Base-by-base conservation (phyloP, 2,329 filamentous ascomycete genomes). In the Monilinia laxa region DNA sequence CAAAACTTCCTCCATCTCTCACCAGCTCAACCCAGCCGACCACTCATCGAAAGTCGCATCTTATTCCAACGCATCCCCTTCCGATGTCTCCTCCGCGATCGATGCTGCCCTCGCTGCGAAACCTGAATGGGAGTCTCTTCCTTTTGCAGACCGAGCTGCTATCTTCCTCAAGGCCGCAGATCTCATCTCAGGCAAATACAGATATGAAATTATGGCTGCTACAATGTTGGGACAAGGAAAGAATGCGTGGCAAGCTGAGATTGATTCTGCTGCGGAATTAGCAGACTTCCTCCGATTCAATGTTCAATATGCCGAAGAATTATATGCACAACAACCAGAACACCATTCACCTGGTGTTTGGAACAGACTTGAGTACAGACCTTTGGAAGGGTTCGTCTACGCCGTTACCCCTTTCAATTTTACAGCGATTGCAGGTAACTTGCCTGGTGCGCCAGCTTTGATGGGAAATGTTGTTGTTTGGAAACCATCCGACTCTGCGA, bases 201-300 rank as follows among this genome's bases (percentile, higher is more conserved):
- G 95, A 76, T 97, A 97, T 80, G 92, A 97, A 67, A 86, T 98
- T 73, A 96, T 98, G 91, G 94, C 95, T 12, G 87, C 92, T 54
- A 97, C 94, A 14, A 97, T 98, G 87, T 83, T 97, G 51, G 94
- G 94, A 69, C 94, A 98, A 80, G 94, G 95, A 75, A 98, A 98
- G 86, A 98, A 97, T 78, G 92, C 92, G 59, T 98, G 93, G 93
- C 94, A 98, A 80, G 94, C 95, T 20, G 94, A 98, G 84, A 98
- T 98, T 71, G 94, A 98, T 79, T 85, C 93, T 52, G 94, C 93
- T 23, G 95, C 94, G 11, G 95, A 98, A 83, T 81, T 96, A 73
- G 90, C 87, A 73, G 95, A 98, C 78, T 97, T 98, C 80, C 82
- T 97, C 76, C 87, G 92, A 76, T 97, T 97, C 83, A 95, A 95